These are phyloP conservation scores for Capsella bursapastoris DNA, from an alignment of 345 rosid species.

Conservation along the genomic window DNA sequence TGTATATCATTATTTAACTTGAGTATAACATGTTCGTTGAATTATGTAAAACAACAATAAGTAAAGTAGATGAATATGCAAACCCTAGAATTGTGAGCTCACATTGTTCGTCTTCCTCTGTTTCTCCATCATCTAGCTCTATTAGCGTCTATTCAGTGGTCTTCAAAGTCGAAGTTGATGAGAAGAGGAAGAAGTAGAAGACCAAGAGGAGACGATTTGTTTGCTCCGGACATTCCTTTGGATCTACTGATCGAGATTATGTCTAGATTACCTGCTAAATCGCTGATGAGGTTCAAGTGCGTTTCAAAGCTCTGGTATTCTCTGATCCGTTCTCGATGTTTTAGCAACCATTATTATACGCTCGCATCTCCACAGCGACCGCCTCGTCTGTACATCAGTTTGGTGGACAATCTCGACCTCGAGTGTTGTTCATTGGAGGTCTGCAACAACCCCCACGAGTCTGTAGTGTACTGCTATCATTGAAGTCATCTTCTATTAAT, in stretches of 20 bases:
- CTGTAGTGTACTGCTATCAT: not conserved
- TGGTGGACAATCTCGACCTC: not conserved
- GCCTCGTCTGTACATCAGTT: not conserved
- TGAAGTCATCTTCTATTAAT: not conserved
- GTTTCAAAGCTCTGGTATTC: not conserved
- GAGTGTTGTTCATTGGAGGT: not conserved
- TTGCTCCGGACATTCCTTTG: not conserved
- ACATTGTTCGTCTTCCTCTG: no score
- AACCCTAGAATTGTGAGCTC: no score
- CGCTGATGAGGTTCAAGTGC: constrained; percentile 14
- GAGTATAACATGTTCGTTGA: no score
- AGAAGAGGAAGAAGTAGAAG: not conserved
- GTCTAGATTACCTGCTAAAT: not conserved
- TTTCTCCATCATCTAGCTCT: no score
- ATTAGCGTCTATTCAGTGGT: not conserved
- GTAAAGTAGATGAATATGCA: no score
- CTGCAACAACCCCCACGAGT: not conserved
- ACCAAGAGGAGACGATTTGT: not conserved
- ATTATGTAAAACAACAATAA: no score
- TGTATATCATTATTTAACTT: no score
- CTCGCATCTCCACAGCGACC: not conserved
- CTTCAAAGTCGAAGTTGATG: not conserved
- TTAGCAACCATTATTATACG: not conserved
- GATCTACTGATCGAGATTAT: not conserved
- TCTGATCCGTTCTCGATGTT: not conserved